phyloP scores from a whole-genome alignment of 805 yeast genomes.

The Kuraishia borneana region DNA sequence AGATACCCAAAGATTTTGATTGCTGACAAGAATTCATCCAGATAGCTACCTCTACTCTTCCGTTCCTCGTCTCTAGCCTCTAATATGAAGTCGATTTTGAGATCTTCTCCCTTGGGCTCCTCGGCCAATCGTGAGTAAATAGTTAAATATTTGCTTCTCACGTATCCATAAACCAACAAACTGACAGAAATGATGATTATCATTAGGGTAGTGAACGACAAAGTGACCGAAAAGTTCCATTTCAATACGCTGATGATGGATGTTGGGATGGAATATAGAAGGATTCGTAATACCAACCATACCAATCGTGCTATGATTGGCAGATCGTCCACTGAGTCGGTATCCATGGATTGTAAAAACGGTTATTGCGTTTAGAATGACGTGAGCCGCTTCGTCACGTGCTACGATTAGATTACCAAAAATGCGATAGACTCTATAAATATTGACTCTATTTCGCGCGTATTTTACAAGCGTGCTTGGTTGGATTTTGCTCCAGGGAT shows the following conservation, averaged over 20 bases:
- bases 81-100: slow-evolving; percentile 34
- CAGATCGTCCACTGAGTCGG: no score
- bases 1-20: slow-evolving; percentile 90
- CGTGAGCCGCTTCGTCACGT: no score
- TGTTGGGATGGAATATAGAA: slow-evolving; percentile 10
- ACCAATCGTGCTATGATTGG: no score
- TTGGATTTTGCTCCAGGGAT: no score
- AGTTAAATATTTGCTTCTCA: slow-evolving; percentile 55
- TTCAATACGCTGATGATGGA: slow-evolving; percentile 22
- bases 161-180: slow-evolving; percentile 29
- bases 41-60: slow-evolving; percentile 45
- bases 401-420: no score
- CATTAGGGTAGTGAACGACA: slow-evolving; percentile 37
- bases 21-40: slow-evolving; percentile 85
- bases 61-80: slow-evolving; percentile 22
- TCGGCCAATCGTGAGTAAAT: slow-evolving; percentile 46
- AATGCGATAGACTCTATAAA: no score
- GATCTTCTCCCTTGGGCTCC: slow-evolving; percentile 30
- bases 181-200: slow-evolving; percentile 18
- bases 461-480: no score
- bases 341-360: no score
- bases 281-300: no score
- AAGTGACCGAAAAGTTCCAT: slow-evolving; percentile 34
- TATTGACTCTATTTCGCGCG: no score
- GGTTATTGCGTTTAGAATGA: no score